Conservation (phyloP, 306 rosid genomes). For the Albizia julibrissin region DNA sequence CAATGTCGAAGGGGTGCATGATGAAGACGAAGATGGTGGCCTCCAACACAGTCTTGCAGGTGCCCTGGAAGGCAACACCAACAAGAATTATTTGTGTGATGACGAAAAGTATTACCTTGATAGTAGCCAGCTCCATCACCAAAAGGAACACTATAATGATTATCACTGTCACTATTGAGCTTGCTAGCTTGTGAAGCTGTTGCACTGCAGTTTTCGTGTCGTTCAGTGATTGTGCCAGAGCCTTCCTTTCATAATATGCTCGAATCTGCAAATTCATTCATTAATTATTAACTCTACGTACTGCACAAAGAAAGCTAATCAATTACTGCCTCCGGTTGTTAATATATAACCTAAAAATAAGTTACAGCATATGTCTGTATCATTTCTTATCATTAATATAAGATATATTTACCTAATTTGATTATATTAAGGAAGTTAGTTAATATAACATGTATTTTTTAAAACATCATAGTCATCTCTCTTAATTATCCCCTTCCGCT, state of each 20-base stretch:
- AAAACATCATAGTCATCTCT: no score
- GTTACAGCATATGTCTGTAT: no score
- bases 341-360: no score
- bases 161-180: conserved; percentile 46
- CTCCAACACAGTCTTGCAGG: conserved; percentile 56
- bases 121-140: conserved; percentile 49
- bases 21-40: conserved; percentile 56
- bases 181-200: conserved; percentile 60
- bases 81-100: conserved; percentile 47
- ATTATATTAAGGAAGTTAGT: no score
- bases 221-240: conserved; percentile 54
- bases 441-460: no score
- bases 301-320: background rate
- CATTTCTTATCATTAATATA: no score
- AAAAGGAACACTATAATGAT: conserved; percentile 45
- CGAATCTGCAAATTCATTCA: conserved; percentile 41
- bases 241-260: conserved; percentile 57
- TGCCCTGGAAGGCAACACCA: conserved; percentile 56
- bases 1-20: conserved; percentile 66
- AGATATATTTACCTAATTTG: no score
- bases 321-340: no score
- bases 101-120: conserved; percentile 41
- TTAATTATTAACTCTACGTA: background rate
- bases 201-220: conserved; percentile 67
- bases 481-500: no score